Conservation (phyloP, 192 early-diverging fungal genomes). For the Backusella australiensis region DNA sequence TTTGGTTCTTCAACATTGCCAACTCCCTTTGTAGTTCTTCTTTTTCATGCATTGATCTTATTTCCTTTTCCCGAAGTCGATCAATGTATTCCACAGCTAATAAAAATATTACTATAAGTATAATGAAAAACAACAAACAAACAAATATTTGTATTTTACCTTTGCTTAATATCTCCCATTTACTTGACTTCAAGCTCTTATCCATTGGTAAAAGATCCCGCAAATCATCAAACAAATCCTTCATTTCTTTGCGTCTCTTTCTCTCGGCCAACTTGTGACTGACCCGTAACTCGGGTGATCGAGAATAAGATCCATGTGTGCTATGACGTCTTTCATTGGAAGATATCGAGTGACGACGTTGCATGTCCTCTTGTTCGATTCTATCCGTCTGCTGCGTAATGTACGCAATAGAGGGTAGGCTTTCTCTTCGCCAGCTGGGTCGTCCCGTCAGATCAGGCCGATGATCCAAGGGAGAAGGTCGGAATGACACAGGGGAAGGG, state of each 20-base stretch:
- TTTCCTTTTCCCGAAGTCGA: conserved; percentile 41
- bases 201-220: conserved; percentile 77
- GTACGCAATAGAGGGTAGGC: conserved; percentile 41
- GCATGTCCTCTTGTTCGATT: background rate
- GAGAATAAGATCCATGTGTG: conserved; percentile 58
- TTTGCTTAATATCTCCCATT: conserved; percentile 91
- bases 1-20: conserved; percentile 27
- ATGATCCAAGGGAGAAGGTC: conserved; percentile 35
- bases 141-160: conserved; percentile 42
- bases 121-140: conserved; percentile 8
- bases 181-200: conserved; percentile 76
- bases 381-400: background rate
- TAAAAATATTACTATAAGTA: background rate
- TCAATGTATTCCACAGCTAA: conserved; percentile 53
- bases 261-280: conserved; percentile 87
- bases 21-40: conserved; percentile 45
- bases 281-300: conserved; percentile 77
- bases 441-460: conserved; percentile 38
- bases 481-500: conserved; percentile 11
- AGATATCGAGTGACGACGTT: conserved; percentile 28
- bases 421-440: conserved; percentile 35
- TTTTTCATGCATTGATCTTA: conserved; percentile 39
- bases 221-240: conserved; percentile 86
- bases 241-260: conserved; percentile 88
- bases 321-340: background rate